Conservation (phyloP, 2,329 filamentous ascomycete genomes). For the Calonectria crousiana region DNA sequence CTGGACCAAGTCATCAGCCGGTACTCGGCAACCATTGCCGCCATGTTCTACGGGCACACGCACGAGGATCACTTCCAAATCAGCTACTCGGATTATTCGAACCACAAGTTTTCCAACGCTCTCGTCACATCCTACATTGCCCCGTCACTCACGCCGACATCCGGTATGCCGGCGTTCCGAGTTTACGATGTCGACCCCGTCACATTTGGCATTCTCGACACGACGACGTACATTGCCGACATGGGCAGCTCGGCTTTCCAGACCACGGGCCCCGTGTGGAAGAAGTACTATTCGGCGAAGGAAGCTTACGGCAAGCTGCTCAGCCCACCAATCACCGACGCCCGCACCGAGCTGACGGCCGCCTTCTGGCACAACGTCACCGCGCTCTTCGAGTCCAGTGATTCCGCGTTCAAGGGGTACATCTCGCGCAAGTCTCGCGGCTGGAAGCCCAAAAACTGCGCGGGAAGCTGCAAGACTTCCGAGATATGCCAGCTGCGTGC, state of each 20-base stretch:
- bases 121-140: constrained; percentile 65
- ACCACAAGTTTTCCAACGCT: constrained; percentile 57
- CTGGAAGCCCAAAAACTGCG: constrained; percentile 56
- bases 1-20: constrained; percentile 66
- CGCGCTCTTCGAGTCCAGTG: constrained; percentile 57
- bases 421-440: constrained; percentile 62
- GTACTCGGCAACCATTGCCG: constrained; percentile 66
- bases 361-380: constrained; percentile 72
- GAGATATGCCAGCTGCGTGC: constrained; percentile 68
- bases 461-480: constrained; percentile 54
- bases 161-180: constrained; percentile 68
- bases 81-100: constrained; percentile 62
- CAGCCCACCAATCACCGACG: constrained; percentile 52
- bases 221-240: constrained; percentile 66
- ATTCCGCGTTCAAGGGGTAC: constrained; percentile 59
- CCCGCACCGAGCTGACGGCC: constrained; percentile 62
- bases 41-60: constrained; percentile 69
- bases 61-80: constrained; percentile 69
- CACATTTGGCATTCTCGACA: constrained; percentile 67
- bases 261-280: constrained; percentile 62
- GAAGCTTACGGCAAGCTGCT: constrained; percentile 63
- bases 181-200: constrained; percentile 69
- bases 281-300: constrained; percentile 68
- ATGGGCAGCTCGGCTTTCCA: constrained; percentile 59
- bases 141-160: constrained; percentile 66